These are phyloP conservation scores for Chionographis japonica DNA, from an alignment of 106 monocot genomes.

Conservation along the genomic window DNA sequence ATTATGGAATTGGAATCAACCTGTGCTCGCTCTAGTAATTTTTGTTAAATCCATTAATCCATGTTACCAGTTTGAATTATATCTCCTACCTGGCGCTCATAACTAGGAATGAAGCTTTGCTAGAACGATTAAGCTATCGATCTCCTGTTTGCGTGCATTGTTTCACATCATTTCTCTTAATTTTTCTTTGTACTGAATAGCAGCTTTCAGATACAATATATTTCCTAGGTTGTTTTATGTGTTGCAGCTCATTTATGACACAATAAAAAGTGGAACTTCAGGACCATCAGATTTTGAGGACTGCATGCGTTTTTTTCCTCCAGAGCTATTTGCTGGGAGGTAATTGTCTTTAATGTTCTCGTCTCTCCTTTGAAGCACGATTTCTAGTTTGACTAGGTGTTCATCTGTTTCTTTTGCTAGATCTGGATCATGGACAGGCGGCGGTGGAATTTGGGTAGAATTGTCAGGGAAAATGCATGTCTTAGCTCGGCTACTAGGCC, in stretches of 20 bases:
- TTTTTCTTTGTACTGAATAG: neutral
- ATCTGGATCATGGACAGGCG: slow-evolving; percentile 95
- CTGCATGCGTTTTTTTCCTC: slow-evolving; percentile 80
- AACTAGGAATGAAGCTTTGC: too few relatives aligned
- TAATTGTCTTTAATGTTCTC: slow-evolving; percentile 14
- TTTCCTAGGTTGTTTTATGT: slow-evolving; percentile 1
- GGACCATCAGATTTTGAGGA: slow-evolving; percentile 85
- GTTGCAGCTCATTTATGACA: slow-evolving; percentile 91
- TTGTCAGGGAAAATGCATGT: slow-evolving; percentile 98
- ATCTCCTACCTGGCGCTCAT: too few relatives aligned
- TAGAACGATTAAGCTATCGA: too few relatives aligned
- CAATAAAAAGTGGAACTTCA: slow-evolving; percentile 78
- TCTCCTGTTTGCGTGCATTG: too few relatives aligned
- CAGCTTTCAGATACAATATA: neutral
- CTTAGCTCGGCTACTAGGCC: slow-evolving; percentile 71
- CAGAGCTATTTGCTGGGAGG: slow-evolving; percentile 90
- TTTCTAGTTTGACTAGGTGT: slow-evolving; percentile 6
- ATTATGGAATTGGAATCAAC: too few relatives aligned
- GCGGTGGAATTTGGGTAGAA: slow-evolving; percentile 95
- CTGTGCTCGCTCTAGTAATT: too few relatives aligned
- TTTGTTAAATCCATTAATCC: too few relatives aligned
- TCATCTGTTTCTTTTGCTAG: slow-evolving; percentile 28
- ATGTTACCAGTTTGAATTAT: too few relatives aligned
- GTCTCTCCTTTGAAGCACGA: neutral
- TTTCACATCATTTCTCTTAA: too few relatives aligned